phyloP scores from a whole-genome alignment of 2,329 filamentous ascomycete species.

The Neofusicoccum parvum region DNA sequence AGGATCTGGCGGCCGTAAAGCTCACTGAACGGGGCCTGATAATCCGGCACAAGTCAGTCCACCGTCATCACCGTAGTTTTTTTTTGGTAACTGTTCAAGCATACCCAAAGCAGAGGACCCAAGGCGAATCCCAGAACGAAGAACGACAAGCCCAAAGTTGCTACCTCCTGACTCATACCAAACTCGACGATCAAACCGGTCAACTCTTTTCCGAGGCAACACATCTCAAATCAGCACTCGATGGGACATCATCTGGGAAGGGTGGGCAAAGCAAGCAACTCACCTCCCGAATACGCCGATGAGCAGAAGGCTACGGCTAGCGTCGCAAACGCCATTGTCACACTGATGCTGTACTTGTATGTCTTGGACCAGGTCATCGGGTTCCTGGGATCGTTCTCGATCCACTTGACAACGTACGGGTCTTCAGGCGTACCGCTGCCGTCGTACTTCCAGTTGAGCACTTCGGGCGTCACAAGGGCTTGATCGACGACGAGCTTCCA shows the following conservation, averaged over 20 bases:
- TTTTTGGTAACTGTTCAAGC: not conserved
- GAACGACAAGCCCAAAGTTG: conserved; percentile 45
- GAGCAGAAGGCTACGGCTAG: conserved; percentile 48
- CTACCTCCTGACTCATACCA: conserved; percentile 42
- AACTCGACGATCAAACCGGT: conserved; percentile 43
- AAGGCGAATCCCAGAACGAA: conserved; percentile 48
- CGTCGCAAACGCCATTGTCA: conserved; percentile 46
- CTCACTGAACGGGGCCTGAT: conserved; percentile 60
- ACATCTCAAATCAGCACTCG: too few relatives aligned
- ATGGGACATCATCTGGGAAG: too few relatives aligned
- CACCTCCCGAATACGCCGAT: conserved; percentile 44
- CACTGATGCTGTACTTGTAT: conserved; percentile 46
- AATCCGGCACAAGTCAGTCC: conserved; percentile 16
- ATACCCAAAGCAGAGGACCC: conserved; percentile 41
- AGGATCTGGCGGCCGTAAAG: conserved; percentile 53
- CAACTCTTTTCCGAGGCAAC: conserved; percentile 31
- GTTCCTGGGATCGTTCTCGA: conserved; percentile 50
- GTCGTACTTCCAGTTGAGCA: conserved; percentile 44
- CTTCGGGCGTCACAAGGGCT: conserved; percentile 39
- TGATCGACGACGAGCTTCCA: conserved; percentile 41
- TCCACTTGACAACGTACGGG: conserved; percentile 50
- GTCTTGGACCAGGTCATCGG: conserved; percentile 42
- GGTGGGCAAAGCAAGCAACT: not conserved
- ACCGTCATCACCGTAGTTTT: not conserved
- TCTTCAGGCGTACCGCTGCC: conserved; percentile 48